Percentiles rank a stretch among this genome's conserved stretches.
These are phyloP conservation scores for Nasturtium officinale DNA, from an alignment of 345 rosid genomes.

Conservation along the genomic window DNA sequence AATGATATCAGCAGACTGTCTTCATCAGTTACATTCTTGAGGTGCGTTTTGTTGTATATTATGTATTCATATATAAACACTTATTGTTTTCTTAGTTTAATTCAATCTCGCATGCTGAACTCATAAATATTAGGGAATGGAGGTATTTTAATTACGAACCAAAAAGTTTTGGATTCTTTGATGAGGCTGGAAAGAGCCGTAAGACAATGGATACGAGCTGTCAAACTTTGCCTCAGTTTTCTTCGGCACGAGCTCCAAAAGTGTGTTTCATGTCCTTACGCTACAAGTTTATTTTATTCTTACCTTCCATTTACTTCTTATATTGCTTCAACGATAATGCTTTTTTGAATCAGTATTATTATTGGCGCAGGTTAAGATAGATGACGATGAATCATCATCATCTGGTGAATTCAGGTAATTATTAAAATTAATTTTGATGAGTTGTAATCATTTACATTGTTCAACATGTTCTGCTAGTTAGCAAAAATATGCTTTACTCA, in stretches of 20 bases:
- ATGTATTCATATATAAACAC: not conserved
- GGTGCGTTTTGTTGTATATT: slow-evolving; percentile 44
- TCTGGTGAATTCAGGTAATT: slow-evolving; percentile 52
- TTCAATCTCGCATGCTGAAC: not conserved
- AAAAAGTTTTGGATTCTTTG: slow-evolving; percentile 55
- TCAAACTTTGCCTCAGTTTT: slow-evolving; percentile 69
- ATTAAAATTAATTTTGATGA: not conserved
- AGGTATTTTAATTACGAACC: slow-evolving; percentile 59
- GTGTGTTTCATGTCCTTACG: slow-evolving; percentile 41
- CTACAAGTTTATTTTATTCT: not conserved
- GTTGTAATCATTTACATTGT: not conserved
- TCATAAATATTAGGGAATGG: slow-evolving; percentile 59
- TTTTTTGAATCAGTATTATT: not conserved
- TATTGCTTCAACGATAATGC: not conserved
- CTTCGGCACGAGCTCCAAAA: slow-evolving; percentile 74
- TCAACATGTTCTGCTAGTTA: not conserved
- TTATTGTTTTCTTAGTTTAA: not conserved
- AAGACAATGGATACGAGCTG: slow-evolving; percentile 36
- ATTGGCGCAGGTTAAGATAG: slow-evolving; percentile 40
- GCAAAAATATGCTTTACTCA: slow-evolving; percentile 6
- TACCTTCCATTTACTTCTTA: not conserved
- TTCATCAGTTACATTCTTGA: slow-evolving; percentile 64
- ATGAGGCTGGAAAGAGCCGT: slow-evolving; percentile 36
- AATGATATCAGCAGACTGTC: slow-evolving; percentile 49
- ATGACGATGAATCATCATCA: slow-evolving; percentile 32